These are phyloP conservation scores for Excoecaria agallocha DNA, from an alignment of 345 rosid genomes.

Conservation along the genomic window DNA sequence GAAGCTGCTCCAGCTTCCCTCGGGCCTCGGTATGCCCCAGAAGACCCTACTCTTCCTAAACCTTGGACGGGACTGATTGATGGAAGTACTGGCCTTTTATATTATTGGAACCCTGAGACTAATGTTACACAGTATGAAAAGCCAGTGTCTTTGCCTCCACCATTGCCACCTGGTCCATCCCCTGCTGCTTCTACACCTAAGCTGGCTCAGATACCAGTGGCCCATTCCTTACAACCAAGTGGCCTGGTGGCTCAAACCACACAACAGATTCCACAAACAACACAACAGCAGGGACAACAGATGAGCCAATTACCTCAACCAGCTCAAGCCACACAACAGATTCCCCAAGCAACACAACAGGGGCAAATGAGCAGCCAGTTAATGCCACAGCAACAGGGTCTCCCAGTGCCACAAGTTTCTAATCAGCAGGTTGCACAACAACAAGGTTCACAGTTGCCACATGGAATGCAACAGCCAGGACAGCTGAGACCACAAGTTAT, in stretches of 20 bases:
- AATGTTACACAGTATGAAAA: slow-evolving; percentile 89
- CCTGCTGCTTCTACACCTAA: slow-evolving; percentile 51
- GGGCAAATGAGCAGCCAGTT: slow-evolving; percentile 20
- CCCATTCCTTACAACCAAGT: slow-evolving; percentile 43
- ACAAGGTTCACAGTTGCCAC: slow-evolving; percentile 37
- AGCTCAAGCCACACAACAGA: slow-evolving; percentile 40
- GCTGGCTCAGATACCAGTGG: slow-evolving; percentile 56
- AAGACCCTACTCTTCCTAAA: slow-evolving; percentile 86
- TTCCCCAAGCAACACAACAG: slow-evolving; percentile 34
- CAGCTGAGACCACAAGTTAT: slow-evolving; percentile 57
- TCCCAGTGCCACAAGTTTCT: slow-evolving; percentile 18
- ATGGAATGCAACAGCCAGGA: slow-evolving; percentile 47
- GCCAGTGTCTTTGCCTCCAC: slow-evolving; percentile 61
- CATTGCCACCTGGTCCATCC: slow-evolving; percentile 55
- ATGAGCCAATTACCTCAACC: slow-evolving; percentile 47
- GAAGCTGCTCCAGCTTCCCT: slow-evolving; percentile 51
- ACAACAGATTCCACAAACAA: slow-evolving; percentile 32
- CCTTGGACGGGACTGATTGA: slow-evolving; percentile 98
- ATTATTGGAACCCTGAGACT: slow-evolving; percentile 96
- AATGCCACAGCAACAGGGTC: slow-evolving; percentile 38
- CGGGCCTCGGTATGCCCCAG: slow-evolving; percentile 91
- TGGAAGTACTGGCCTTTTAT: slow-evolving; percentile 72
- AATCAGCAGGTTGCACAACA: slow-evolving; percentile 31
- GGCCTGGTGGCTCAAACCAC: slow-evolving; percentile 41
- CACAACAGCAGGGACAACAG: slow-evolving; percentile 44